Evolutionary conservation across 192 early-diverging fungal genomes (phyloP), one percentile per base, ranked within the genome.

Genomic region (Dissophora globulifera): DNA sequence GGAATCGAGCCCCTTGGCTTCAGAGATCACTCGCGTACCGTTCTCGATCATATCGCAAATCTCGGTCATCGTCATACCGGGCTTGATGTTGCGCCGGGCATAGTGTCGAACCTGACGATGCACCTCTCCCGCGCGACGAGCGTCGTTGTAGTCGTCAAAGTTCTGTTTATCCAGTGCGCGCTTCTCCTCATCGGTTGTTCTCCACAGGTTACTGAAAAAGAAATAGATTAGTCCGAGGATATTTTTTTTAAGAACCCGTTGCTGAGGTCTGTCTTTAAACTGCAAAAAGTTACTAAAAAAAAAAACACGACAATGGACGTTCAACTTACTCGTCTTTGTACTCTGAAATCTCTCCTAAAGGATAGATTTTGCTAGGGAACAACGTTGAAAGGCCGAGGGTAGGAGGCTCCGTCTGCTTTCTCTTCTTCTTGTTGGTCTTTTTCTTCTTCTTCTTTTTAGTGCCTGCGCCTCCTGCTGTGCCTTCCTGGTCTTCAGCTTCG

Each of bases 31-130:
- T 12, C 96, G 83, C 2, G 93, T 95, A 13, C 94, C 94, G 60
- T 99, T 97, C 66, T 99, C 97, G 52, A 98, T 96, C 79, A 89
- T 72, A 64, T 99, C 95, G 27, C 87, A 87, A 57, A 99, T 93
- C 11, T 95, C 94, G 30, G 89, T 95, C 93, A 97, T 92, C 17
- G 88, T 86, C 92, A 99, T 94, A 17, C 97, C 97, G 16, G 97
- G 96, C 80, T 93, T 93, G 64, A 99, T 95, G 27, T 72, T 79
- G 31, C 85, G 79, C 49, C 86, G 87, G 17, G 90, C 95, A 79
- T 96, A 93, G 40, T 68, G 31, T 29, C 97, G 92, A 9, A 98
- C 97, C 50, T 92, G 85, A 69, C 95, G 88, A 78, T 99, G 97
- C 19, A 98, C 96, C 78, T 99, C 97, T 17, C 95, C 93, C 3